phyloP scores from a whole-genome alignment of 176 grass and related monocot genomes.

The Aegilops tauschii region DNA sequence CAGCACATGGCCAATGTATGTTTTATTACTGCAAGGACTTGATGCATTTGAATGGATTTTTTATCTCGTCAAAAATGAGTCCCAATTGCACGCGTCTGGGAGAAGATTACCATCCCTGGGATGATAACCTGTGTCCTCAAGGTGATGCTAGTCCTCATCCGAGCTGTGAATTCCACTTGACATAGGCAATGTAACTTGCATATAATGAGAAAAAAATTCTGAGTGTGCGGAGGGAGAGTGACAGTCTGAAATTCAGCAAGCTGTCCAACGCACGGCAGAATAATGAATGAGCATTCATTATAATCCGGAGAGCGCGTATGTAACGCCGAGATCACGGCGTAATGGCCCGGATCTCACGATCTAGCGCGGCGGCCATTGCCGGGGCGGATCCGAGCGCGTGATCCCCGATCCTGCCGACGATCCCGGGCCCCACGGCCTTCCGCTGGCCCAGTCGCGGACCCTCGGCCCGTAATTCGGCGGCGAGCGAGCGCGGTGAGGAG shows the following conservation, averaged over 20 bases:
- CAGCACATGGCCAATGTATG: not conserved
- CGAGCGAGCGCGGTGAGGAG: not conserved
- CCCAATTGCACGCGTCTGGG: not conserved
- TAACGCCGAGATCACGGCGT: not conserved
- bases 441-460: not conserved
- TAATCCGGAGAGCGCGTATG: not conserved
- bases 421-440: not conserved
- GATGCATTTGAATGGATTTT: not conserved
- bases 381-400: not conserved
- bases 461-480: not conserved
- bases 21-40: not conserved
- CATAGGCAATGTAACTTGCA: not conserved
- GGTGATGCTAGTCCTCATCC: not conserved
- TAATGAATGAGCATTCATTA: too few relatives aligned
- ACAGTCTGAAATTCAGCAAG: not conserved
- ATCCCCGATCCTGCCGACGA: not conserved
- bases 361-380: not conserved
- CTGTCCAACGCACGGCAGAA: not conserved
- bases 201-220: too few relatives aligned
- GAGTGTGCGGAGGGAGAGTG: not conserved
- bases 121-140: not conserved
- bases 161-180: not conserved
- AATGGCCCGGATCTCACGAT: not conserved
- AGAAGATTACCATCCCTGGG: not conserved
- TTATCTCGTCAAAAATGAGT: not conserved